Evolutionary conservation across 768 basidiomycete genomes (phyloP), one percentile per base, ranked within the genome.

Genomic region (Lactifluus pinguis): DNA sequence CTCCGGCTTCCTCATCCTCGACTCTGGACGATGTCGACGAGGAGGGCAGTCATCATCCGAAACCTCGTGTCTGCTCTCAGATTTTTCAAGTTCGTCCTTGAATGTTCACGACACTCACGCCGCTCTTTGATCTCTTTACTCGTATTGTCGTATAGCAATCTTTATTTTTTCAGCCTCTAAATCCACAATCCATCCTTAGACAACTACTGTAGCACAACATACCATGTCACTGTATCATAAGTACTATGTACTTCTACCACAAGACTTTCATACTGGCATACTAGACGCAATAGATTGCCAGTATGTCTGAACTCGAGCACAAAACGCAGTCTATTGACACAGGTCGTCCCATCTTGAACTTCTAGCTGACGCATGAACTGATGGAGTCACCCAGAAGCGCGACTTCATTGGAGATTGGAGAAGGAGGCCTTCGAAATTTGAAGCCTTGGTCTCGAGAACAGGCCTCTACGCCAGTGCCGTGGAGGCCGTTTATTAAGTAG

Each of bases 161-260:
- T 44, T n/a, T 53, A 6, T 14, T 44, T 44, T 34, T 38, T 9
- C n/a, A 19, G 19, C 34, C 14, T 41, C 30, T 53, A 42, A 25
- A 14, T 44, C 41, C 7, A 21, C 29, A 56, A 39, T 56, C 39
- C 21, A 14, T 45, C 36, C 60, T 14, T 34, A 30, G 36, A 25
- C 36, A 48, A 56, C 14, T 34, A 6, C 41, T 36, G 54, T 55
- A 61, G 56, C 58, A 62, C 39, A 47, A 62, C 51, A 49, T n/a
- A 41, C 41, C 34, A 53, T 36, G 51, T 57, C 55, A 19, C 51
- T 62, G 61, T 62, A 62, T 57, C 55, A 61, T 57, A 30, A 13
- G 21, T 50, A 25, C 30, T 36, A 11, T 6, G 34, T 50, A 25
- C 39, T 25, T 56, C n/a, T 54, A 54, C 30, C 34, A 15, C 29